Percentiles rank a stretch among this genome's conserved stretches.
These are phyloP conservation scores for Populus davidiana DNA, from an alignment of 345 rosid species.

Conservation along the genomic window DNA sequence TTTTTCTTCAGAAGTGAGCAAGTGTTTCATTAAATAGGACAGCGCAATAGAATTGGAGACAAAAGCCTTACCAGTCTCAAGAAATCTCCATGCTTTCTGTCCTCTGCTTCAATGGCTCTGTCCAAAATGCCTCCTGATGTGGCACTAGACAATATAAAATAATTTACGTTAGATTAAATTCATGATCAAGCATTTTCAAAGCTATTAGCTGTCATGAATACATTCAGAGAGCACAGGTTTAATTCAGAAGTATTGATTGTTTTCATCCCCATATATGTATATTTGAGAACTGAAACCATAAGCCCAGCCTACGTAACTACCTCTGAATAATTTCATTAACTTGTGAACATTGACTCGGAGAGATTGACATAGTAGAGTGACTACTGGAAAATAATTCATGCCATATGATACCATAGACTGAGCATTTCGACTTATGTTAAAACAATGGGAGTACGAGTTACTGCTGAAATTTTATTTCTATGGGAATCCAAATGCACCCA, in stretches of 20 bases:
- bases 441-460: no score
- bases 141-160: slow-evolving; percentile 44
- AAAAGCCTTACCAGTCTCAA: slow-evolving; percentile 62
- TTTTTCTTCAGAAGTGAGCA: background rate
- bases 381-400: no score
- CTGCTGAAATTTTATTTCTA: background rate
- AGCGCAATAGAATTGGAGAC: background rate
- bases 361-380: no score
- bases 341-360: no score
- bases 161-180: background rate
- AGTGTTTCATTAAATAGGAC: slow-evolving; percentile 2
- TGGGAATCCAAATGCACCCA: background rate
- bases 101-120: slow-evolving; percentile 89
- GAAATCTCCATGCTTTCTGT: slow-evolving; percentile 84
- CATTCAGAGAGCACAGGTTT: no score
- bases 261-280: background rate
- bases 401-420: background rate
- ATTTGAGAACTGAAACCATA: background rate
- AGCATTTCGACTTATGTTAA: background rate
- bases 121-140: slow-evolving; percentile 91
- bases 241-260: no score
- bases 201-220: background rate
- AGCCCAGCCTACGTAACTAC: background rate
- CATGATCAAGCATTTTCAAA: background rate
- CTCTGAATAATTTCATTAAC: background rate